These are phyloP conservation scores for Aureobasidium lini DNA, from an alignment of 2,329 filamentous ascomycete genomes.

Conservation along the genomic window DNA sequence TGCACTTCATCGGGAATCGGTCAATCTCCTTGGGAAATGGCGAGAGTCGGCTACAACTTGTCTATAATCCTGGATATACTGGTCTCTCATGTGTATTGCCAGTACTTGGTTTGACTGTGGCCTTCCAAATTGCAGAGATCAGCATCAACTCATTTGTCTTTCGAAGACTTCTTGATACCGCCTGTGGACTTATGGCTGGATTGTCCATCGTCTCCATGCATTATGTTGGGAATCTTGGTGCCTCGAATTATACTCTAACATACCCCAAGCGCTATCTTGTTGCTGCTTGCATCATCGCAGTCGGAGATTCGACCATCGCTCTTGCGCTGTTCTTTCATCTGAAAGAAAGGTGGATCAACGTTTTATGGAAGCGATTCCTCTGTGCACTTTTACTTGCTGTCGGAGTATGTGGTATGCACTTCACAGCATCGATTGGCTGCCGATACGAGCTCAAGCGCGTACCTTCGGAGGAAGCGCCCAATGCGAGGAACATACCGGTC, in stretches of 20 bases:
- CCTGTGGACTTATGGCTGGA: conserved; percentile 64
- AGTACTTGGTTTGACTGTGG: conserved; percentile 63
- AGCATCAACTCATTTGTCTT: conserved; percentile 24
- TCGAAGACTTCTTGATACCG: conserved; percentile 31
- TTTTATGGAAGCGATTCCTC: conserved; percentile 65
- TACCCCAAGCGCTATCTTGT: conserved; percentile 56
- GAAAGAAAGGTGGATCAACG: conserved; percentile 67
- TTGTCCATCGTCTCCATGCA: conserved; percentile 78
- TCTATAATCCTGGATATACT: conserved; percentile 65
- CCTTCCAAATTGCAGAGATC: conserved; percentile 60
- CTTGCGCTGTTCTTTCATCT: conserved; percentile 72
- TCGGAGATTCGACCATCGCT: conserved; percentile 61
- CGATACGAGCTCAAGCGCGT: conserved; percentile 52
- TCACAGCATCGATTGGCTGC: conserved; percentile 68
- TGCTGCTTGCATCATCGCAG: conserved; percentile 64
- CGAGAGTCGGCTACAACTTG: conserved; percentile 56
- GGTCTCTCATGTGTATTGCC: conserved; percentile 74
- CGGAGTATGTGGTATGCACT: conserved; percentile 82
- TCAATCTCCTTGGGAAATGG: conserved; percentile 65
- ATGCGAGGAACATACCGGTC: conserved; percentile 55
- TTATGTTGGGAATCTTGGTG: conserved; percentile 77
- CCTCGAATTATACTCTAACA: conserved; percentile 63
- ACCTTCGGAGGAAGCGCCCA: conserved; percentile 28
- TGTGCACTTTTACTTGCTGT: conserved; percentile 62
- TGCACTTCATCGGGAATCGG: conserved; percentile 79